Percentiles rank a stretch among this genome's conserved stretches.
These are phyloP conservation scores for Albophoma yamanashiensis DNA, from an alignment of 2,329 filamentous ascomycete genomes.

Conservation along the genomic window DNA sequence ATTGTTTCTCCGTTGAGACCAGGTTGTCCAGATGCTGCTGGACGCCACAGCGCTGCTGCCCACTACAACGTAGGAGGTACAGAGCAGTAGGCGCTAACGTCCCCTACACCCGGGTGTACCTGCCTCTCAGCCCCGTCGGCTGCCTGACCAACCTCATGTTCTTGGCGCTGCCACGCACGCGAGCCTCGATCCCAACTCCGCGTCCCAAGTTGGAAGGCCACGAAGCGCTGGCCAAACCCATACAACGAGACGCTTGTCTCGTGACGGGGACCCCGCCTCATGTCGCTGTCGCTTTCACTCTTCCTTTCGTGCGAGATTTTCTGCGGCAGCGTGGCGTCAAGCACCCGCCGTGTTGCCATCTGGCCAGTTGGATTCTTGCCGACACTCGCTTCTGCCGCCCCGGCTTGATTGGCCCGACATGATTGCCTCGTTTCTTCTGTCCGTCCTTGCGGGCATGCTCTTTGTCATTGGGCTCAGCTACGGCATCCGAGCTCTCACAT, in stretches of 20 bases:
- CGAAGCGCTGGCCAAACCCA: neutral
- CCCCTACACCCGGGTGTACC: no score
- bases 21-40: neutral
- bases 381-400: neutral
- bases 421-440: constrained; percentile 19
- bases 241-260: neutral
- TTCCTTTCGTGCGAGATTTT: neutral
- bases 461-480: constrained; percentile 20
- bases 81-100: no score
- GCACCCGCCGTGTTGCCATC: neutral
- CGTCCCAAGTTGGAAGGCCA: neutral
- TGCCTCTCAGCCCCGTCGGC: neutral
- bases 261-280: neutral
- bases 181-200: neutral
- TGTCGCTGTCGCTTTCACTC: neutral
- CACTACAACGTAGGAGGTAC: neutral
- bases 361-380: neutral
- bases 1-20: no score
- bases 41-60: neutral
- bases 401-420: neutral
- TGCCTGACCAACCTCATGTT: neutral
- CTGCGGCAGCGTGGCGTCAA: neutral
- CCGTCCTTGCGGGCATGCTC: constrained; percentile 21
- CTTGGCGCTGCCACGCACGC: neutral
- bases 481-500: constrained; percentile 9